A percentile compares a stretch with the other conserved stretches of the same genome.
phyloP scores from a whole-genome alignment of 2,329 filamentous ascomycete species.

The Podosphaera xanthii region DNA sequence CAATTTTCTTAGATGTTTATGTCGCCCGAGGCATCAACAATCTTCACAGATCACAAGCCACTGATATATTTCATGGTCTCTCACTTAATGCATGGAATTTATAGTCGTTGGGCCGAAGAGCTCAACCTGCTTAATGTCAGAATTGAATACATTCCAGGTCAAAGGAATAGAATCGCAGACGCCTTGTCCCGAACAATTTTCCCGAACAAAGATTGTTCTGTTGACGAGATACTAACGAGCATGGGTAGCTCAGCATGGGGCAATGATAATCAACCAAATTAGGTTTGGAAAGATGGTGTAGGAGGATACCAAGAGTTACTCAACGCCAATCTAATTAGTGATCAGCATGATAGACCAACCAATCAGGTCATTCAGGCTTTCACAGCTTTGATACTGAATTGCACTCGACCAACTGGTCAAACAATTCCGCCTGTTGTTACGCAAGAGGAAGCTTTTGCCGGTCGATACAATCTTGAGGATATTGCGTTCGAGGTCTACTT shows the following conservation, averaged over 20 bases:
- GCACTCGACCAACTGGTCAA: neutral
- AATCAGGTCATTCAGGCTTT: neutral
- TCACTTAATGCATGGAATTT: too few species aligned
- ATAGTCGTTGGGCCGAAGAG: too few species aligned
- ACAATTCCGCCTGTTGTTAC: neutral
- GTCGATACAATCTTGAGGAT: neutral
- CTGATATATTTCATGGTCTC: too few species aligned
- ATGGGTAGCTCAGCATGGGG: neutral
- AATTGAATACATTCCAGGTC: neutral
- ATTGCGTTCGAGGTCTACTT: neutral
- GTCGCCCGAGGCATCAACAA: neutral
- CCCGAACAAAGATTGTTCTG: neutral
- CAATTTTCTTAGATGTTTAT: neutral
- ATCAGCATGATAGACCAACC: neutral
- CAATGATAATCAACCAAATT: neutral
- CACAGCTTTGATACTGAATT: neutral
- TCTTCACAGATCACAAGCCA: neutral
- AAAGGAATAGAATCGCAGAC: neutral
- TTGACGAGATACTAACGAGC: neutral
- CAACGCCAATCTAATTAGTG: neutral
- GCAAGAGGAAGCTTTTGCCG: neutral
- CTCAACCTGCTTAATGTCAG: too few species aligned
- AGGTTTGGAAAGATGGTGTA: neutral
- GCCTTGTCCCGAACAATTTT: neutral
- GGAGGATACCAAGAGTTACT: neutral